Conservation (phyloP, 768 basidiomycete species). For the Postia placenta region DNA sequence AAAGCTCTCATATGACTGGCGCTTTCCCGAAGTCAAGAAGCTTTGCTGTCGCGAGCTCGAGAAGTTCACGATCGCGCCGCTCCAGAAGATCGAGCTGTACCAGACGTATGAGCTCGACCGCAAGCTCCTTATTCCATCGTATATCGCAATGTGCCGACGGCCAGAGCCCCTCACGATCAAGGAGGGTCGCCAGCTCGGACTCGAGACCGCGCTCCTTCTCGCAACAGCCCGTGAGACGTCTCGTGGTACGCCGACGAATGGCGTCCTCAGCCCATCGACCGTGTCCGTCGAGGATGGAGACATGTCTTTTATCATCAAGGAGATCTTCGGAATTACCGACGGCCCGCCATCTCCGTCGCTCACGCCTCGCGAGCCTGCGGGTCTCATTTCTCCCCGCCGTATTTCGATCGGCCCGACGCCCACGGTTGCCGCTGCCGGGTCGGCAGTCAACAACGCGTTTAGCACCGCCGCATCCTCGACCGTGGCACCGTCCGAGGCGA, state of each 20-base stretch:
- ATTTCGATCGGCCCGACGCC: not conserved
- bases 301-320: conserved; percentile 23
- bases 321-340: conserved; percentile 25
- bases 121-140: conserved; percentile 30
- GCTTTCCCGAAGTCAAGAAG: conserved; percentile 33
- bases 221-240: conserved; percentile 32
- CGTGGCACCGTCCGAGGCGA: not conserved
- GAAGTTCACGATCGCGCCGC: conserved; percentile 27
- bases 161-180: conserved; percentile 29
- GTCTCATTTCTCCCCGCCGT: conserved; percentile 5
- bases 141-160: conserved; percentile 29
- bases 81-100: conserved; percentile 34
- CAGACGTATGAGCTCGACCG: conserved; percentile 29
- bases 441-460: not conserved
- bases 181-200: conserved; percentile 38
- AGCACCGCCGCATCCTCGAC: not conserved
- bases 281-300: conserved; percentile 22
- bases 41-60: conserved; percentile 35
- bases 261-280: conserved; percentile 20
- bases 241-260: not conserved
- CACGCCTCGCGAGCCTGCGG: conserved; percentile 12
- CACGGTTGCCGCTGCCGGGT: not conserved
- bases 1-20: conserved; percentile 33
- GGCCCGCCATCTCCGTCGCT: conserved; percentile 18
- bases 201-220: conserved; percentile 31